Percentiles rank a stretch among this genome's conserved stretches.
These are phyloP conservation scores for Marchantia paleacea DNA, from an alignment of 225 moss, liverwort and hornwort genomes.

Conservation along the genomic window DNA sequence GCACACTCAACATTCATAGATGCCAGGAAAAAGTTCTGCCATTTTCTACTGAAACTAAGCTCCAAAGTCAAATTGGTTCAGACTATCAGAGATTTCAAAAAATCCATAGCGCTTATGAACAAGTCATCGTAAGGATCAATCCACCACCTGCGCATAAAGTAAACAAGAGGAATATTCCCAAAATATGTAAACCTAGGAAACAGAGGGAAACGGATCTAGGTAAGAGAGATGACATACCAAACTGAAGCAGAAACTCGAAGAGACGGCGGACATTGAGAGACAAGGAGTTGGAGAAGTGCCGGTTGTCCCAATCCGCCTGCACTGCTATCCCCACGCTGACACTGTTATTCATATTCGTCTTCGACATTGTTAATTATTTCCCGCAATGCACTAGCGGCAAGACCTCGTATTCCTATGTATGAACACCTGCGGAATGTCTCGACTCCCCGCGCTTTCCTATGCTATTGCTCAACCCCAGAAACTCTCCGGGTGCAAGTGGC, in stretches of 20 bases:
- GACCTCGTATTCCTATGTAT: background rate
- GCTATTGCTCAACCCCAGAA: too few relatives aligned
- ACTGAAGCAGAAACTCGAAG: conserved; percentile 97
- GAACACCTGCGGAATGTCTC: too few relatives aligned
- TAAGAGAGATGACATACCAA: conserved; percentile 42
- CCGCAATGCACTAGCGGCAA: background rate
- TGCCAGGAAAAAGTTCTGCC: too few relatives aligned
- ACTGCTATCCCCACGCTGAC: conserved; percentile 93
- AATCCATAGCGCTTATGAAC: background rate
- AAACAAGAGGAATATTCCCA: background rate
- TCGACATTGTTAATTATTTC: conserved; percentile 48
- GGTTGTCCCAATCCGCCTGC: conserved; percentile 97
- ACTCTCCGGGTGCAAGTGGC: too few relatives aligned
- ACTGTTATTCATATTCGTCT: conserved; percentile 76
- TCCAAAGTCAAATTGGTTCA: too few relatives aligned
- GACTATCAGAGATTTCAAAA: too few relatives aligned
- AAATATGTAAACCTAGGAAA: background rate
- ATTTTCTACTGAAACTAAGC: too few relatives aligned
- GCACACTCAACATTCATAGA: too few relatives aligned
- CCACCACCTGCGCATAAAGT: background rate
- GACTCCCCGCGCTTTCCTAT: too few relatives aligned
- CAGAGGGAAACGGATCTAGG: background rate
- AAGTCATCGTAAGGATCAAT: background rate
- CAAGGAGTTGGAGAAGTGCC: conserved; percentile 86
- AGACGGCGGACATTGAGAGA: conserved; percentile 93